Evolutionary conservation across 371 early-diverging fungal genomes (phyloP).

Genomic region (Ecytonucleospora hepatopenaei): DNA sequence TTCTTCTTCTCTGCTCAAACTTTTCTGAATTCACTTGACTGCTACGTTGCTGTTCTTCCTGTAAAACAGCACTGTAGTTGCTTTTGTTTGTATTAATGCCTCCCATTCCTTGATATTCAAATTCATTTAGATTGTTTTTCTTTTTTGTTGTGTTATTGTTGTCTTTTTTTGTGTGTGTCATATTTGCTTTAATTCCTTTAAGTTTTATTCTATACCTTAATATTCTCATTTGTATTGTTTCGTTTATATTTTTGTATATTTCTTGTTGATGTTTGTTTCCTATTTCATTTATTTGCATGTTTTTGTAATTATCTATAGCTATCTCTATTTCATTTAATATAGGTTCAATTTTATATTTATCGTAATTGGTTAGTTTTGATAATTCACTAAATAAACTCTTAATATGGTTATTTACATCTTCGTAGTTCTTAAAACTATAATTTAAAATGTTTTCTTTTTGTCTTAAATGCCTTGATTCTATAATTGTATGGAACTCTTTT

Average conservation of each 20-base stretch:
- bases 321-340: conserved; percentile 5
- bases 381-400: conserved; percentile 1
- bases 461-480: conserved; percentile 36
- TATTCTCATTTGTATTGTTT: conserved; percentile 12
- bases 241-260: not conserved
- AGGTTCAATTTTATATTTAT: conserved; percentile 19
- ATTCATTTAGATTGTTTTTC: conserved; percentile 1
- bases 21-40: not conserved
- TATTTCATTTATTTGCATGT: not conserved
- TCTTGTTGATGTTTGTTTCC: conserved; percentile 11
- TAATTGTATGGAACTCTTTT: conserved; percentile 43
- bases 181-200: conserved; percentile 11
- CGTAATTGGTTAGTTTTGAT: conserved; percentile 4
- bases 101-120: not conserved
- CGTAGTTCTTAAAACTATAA: conserved; percentile 5
- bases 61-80: not conserved
- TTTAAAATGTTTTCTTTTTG: conserved; percentile 26
- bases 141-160: conserved; percentile 2
- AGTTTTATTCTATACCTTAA: conserved; percentile 13
- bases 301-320: conserved; percentile 4
- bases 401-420: conserved; percentile 5
- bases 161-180: not conserved
- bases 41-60: not conserved
- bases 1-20: conserved; percentile 38
- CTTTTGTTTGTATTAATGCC: not conserved